Base-by-base conservation (phyloP, 306 rosid genomes). In the Dalbergia cochinchinensis region DNA sequence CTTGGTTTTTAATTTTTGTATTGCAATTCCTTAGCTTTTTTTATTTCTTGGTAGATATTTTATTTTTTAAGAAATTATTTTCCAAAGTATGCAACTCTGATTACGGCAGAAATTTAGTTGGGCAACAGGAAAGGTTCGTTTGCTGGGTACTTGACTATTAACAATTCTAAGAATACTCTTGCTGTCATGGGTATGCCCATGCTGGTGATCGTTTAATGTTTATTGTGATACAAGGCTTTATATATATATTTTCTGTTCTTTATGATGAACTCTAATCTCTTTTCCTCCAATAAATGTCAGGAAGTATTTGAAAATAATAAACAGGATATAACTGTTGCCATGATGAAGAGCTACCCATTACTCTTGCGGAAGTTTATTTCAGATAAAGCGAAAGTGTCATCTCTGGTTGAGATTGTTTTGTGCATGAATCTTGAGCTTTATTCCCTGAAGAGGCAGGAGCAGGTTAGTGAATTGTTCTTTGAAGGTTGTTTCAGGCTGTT, bases 311-410 rank as follows among this genome's bases (percentile, higher is more conserved):
- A 90, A 83, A 89, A 83, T 78, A 92, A 92, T 80, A 94, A 80
- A 89, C 93, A 84, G 69, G 97, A 92, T 74, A 83, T 95, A 82
- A 92, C 97, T 73, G 82, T 90, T 85, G 93, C 91, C 84, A 86
- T 91, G 96, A 89, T 95, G 97, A 89, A 90, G 87, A 85, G 66
- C 77, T 92, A 91, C 87, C 97, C 99, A 15, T 81, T 80, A 71
- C 95, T 95, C 71, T 88, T 95, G 85, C 92, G 85, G 76, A 95
- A 95, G 86, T 95, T 87, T 87, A 89, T 95, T 87, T 90, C 99
- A 63, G 97, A 95, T 80, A 91, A 89, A 88, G 84, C 92, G 54
- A 92, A 95, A 92, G 85, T 92, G 19, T 83, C 97, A 71, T 88
- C 89, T 8, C 83, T 95, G 78, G 88, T 90, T 78, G 97, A 92